Conservation (phyloP, 257 asterid species). For the Oldenlandia corymbosa region DNA sequence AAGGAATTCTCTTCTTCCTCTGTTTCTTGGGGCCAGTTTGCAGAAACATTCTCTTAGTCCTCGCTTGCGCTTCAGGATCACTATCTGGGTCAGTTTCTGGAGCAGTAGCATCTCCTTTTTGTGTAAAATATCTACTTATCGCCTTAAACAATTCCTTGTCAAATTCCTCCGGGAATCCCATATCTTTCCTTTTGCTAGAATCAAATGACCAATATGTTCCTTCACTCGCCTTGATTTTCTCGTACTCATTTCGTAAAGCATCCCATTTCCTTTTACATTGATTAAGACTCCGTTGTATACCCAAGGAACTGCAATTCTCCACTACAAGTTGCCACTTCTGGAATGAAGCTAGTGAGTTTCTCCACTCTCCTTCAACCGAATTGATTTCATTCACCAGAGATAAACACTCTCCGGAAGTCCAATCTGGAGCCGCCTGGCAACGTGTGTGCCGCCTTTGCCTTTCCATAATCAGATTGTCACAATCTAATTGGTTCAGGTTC, state of each 20-base stretch:
- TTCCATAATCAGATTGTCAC: conserved; percentile 30
- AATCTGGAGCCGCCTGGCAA: conserved; percentile 76
- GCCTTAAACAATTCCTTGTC: conserved; percentile 47
- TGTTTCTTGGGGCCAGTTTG: conserved; percentile 64
- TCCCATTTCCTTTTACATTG: conserved; percentile 86
- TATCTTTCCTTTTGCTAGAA: conserved; percentile 9
- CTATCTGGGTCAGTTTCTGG: conserved; percentile 64
- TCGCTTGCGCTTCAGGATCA: conserved; percentile 21
- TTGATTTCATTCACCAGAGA: conserved; percentile 62
- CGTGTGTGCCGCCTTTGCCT: conserved; percentile 68
- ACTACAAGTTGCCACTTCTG: conserved; percentile 97
- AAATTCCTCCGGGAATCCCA: conserved; percentile 31
- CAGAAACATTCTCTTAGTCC: conserved; percentile 23
- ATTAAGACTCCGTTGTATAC: conserved; percentile 55
- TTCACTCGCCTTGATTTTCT: conserved; percentile 31
- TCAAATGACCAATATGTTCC: conserved; percentile 31
- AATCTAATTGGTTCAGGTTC: neutral
- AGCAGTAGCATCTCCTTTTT: conserved; percentile 24
- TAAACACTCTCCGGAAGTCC: conserved; percentile 64
- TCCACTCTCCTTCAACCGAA: conserved; percentile 77
- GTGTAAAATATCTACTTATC: conserved; percentile 39
- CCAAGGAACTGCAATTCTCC: conserved; percentile 66
- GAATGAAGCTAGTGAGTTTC: conserved; percentile 62
- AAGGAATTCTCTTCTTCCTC: conserved; percentile 43
- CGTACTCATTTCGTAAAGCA: conserved; percentile 39